Percentiles rank a stretch among this genome's conserved stretches.
These are phyloP conservation scores for Rhizophagus clarus DNA, from an alignment of 192 early-diverging fungal species.

Conservation along the genomic window DNA sequence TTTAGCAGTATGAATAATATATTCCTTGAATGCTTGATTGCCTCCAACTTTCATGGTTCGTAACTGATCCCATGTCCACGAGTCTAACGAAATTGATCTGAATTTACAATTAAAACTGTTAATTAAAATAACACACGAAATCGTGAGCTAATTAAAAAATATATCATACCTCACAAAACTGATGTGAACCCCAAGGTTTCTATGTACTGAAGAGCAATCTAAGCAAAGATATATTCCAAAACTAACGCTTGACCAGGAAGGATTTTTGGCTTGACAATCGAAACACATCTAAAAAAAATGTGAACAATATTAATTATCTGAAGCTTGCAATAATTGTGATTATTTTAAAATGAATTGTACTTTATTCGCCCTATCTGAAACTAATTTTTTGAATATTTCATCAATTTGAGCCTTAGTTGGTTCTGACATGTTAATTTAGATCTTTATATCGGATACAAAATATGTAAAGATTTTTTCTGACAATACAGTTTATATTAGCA, in stretches of 20 bases:
- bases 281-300: constrained; percentile 72
- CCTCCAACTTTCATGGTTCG: constrained; percentile 88
- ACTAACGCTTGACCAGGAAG: constrained; percentile 92
- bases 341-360: constrained; percentile 35
- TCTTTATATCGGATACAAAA: too few species aligned
- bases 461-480: too few species aligned
- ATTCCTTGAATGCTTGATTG: constrained; percentile 79
- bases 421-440: constrained; percentile 35
- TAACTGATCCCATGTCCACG: constrained; percentile 93
- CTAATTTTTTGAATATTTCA: constrained; percentile 69
- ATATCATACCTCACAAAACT: constrained; percentile 84
- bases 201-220: constrained; percentile 94
- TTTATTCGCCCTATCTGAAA: constrained; percentile 65
- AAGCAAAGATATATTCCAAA: constrained; percentile 95
- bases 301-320: too few species aligned
- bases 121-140: background rate
- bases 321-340: background rate
- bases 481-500: too few species aligned
- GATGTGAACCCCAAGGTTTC: constrained; percentile 97
- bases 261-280: constrained; percentile 93
- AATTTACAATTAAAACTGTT: background rate
- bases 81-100: constrained; percentile 87
- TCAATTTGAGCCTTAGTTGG: constrained; percentile 60
- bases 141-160: background rate
- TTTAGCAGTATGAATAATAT: constrained; percentile 63